These are phyloP conservation scores for Anisodus acutangulus DNA, from an alignment of 257 asterid species.

Conservation along the genomic window DNA sequence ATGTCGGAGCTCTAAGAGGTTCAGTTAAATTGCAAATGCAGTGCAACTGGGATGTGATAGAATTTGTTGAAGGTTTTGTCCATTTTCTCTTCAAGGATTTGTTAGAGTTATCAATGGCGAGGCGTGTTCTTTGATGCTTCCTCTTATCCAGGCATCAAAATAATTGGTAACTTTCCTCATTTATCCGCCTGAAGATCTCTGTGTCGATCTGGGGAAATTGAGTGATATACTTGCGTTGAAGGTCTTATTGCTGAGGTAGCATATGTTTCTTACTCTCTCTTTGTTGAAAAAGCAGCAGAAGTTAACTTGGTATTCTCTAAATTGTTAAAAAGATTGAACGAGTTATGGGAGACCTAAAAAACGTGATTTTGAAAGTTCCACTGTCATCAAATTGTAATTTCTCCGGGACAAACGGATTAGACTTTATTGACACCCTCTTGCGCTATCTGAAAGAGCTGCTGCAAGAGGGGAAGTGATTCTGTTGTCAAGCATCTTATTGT, in stretches of 20 bases:
- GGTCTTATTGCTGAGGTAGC: constrained; percentile 23
- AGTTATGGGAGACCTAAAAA: constrained; percentile 5
- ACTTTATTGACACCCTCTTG: constrained; percentile 13
- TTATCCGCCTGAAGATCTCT: not conserved
- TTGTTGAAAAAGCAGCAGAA: constrained; percentile 9
- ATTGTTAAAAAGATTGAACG: not conserved
- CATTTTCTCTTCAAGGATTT: too few relatives aligned
- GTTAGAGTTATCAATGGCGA: too few relatives aligned
- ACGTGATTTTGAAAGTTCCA: not conserved
- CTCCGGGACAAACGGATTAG: not conserved
- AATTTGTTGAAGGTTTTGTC: too few relatives aligned
- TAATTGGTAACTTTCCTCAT: not conserved
- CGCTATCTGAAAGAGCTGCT: not conserved
- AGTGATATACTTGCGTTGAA: constrained; percentile 10
- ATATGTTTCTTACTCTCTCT: constrained; percentile 19
- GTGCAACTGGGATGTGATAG: not conserved
- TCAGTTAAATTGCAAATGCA: not conserved
- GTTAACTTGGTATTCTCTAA: not conserved
- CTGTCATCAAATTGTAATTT: not conserved
- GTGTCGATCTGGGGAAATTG: not conserved
- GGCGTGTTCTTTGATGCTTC: not conserved
- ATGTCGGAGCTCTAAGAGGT: not conserved
- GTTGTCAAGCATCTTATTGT: constrained; percentile 15
- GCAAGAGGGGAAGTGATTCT: constrained; percentile 17
- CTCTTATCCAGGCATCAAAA: not conserved